These are phyloP conservation scores for Pyricularia sp. DNA, from an alignment of 2,329 filamentous ascomycete species.

Conservation along the genomic window DNA sequence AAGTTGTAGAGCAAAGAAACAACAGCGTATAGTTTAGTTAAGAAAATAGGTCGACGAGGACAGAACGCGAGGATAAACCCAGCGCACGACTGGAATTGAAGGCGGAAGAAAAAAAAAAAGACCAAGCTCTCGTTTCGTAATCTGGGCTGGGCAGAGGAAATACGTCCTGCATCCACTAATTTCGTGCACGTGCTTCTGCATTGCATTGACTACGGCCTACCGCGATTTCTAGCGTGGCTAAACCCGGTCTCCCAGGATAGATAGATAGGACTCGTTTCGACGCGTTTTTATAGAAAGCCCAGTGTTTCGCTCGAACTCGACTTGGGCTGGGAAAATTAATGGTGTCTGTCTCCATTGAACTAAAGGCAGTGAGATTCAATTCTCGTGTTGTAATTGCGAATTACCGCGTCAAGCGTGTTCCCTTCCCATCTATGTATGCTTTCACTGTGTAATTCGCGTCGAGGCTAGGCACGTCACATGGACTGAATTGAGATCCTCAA, in stretches of 20 bases:
- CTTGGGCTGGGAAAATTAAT: background rate
- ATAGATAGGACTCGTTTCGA: background rate
- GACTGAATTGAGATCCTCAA: background rate
- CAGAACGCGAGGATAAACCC: background rate
- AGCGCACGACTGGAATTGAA: background rate
- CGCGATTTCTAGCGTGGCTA: background rate
- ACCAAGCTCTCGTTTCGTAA: background rate
- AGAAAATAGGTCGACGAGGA: background rate
- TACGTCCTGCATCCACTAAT: background rate
- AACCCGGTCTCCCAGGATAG: background rate
- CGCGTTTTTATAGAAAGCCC: background rate
- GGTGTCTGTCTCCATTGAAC: background rate
- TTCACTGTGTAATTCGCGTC: too few species aligned
- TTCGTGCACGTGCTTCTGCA: background rate
- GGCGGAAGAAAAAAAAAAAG: background rate
- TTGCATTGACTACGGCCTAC: background rate
- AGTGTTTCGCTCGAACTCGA: background rate
- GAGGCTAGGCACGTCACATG: background rate
- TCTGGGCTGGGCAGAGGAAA: background rate
- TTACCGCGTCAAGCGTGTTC: background rate
- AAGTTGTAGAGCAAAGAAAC: background rate
- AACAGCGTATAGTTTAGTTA: background rate
- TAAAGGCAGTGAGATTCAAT: background rate
- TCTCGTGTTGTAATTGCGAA: background rate
- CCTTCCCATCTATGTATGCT: background rate